Base-by-base conservation (phyloP, 2,329 filamentous ascomycete genomes). In the Cercospora sp. region DNA sequence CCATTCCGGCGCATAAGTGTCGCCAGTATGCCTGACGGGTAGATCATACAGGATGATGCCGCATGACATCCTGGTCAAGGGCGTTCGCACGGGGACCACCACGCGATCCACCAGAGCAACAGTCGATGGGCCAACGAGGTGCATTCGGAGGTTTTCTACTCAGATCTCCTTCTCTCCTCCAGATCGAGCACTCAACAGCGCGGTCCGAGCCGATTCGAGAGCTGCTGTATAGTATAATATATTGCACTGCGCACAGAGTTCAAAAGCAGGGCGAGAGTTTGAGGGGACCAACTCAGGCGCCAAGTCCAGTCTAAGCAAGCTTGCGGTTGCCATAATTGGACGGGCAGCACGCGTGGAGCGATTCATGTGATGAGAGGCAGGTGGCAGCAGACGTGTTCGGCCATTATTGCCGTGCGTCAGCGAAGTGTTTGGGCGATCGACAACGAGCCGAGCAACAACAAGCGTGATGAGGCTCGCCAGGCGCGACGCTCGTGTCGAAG, bases 191-290 rank as follows among this genome's bases (percentile, higher is more conserved):
- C 48, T 42, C 66, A 65, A 45, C 58, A 20, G 9, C 5, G 61
- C 70, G 69, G 67, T 62, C 69, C 71, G 71, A 67, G 42, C 68
- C 71, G 66, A 26, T 48, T 58, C 42, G 69, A 68, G 60, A 60
- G 60, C 59, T 57, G 60, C 59, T 48, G 42, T 66, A 26, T 48
- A 57, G 60, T 60, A 66, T 68, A 62, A 62, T 67, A 68, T 48
- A 65, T 66, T 67, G 65, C 60, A 55, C 13, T 30, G 48, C 31
- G 61, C 51, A 59, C 60, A 55, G 40, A 57, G 65, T 53, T 65
- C 26, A 63, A 61, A 68, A 59, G 58, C 60, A 65, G 65, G 68
- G 65, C 68, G 66, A 68, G 65, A 59, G 57, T 48, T 69, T 67
- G 55, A 65, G 65, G 60, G 60, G 30, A 59, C 20, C 51, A 10